Base-by-base conservation (phyloP, 2,329 filamentous ascomycete species). In the Hymenoscyphus linearis region DNA sequence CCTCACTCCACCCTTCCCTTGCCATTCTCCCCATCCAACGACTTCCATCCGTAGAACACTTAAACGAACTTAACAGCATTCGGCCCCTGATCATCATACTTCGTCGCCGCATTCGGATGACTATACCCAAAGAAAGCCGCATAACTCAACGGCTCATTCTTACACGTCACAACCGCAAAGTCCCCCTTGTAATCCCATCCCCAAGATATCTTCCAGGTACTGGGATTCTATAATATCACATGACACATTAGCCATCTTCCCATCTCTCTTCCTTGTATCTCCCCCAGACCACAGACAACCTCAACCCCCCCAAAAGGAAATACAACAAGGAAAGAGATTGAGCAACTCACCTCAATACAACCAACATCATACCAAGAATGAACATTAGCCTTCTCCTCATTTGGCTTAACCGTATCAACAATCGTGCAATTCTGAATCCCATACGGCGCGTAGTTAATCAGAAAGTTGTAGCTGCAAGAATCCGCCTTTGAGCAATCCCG, bases 111-210 rank as follows among this genome's bases (percentile, higher is more conserved):
- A 59, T 65, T 66, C 4, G 64, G 64, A 56, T 55, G 14, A 13
- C 56, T 52, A 34, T 65, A 67, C 14, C 66, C 66, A 57, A 66
- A 68, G 36, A 61, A 68, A 14, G 64, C 64, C 50, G 57, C 61
- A 9, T 53, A 53, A 2, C 61, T 50, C 16, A 31, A 52, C 12
- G 60, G 31, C 35, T 12, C 44, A 27, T 67, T 50, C 4, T 64
- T 59, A 2, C 61, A 47, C 14, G 66, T 67, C 59, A 65, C 25
- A 14, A 67, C 66, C 1, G 63, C 61, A 57, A 66, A 67, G 44
- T 65, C 58, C 5, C 31, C 37, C 13, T 37, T 7, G 22, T 60
- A 59, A 37, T 65, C 55, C 63, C 63, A 66, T 14, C 65, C 65
- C 65, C 65, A 66, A 6, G 61, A 65, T 50, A 66, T 50, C 7